Evolutionary conservation across 2,329 filamentous ascomycete genomes (phyloP).

Genomic region (Pyrenophora seminiperda): DNA sequence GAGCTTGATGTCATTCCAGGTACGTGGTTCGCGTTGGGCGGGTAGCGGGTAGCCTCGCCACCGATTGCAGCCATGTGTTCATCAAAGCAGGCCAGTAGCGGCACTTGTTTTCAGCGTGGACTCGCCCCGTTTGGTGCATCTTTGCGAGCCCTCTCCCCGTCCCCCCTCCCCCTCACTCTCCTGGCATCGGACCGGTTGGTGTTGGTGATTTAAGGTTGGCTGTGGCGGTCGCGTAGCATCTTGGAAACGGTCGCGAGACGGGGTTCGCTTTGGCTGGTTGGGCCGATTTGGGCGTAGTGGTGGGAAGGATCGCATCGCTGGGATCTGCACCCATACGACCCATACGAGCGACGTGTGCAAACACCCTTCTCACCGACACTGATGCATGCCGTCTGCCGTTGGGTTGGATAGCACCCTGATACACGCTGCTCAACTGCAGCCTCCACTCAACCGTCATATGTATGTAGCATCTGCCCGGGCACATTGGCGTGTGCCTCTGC

Average conservation of each 20-base stretch:
- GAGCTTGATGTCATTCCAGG: slow-evolving; percentile 14
- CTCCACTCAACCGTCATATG: too few species aligned
- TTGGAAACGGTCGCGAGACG: neutral
- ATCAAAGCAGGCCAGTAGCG: neutral
- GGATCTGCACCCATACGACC: neutral
- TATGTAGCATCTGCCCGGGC: too few species aligned
- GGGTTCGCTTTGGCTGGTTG: neutral
- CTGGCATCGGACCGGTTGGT: neutral
- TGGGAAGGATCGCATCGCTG: neutral
- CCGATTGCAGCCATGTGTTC: slow-evolving; percentile 7
- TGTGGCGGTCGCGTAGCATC: too few species aligned
- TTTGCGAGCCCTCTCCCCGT: slow-evolving; percentile 1
- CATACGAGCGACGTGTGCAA: neutral
- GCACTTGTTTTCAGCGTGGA: neutral
- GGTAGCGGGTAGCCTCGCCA: slow-evolving; percentile 8
- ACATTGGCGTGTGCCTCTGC: neutral
- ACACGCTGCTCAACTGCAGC: too few species aligned
- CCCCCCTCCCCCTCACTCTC: neutral
- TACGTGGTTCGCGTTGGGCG: slow-evolving; percentile 11
- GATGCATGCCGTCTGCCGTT: too few species aligned
- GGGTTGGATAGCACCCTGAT: too few species aligned
- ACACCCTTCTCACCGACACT: too few species aligned
- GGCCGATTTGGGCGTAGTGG: too few species aligned
- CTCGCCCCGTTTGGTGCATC: neutral
- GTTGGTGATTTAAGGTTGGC: too few species aligned